Evolutionary conservation across 352 stramenopile species (phyloP).

Genomic region (Lagenidium giganteum): DNA sequence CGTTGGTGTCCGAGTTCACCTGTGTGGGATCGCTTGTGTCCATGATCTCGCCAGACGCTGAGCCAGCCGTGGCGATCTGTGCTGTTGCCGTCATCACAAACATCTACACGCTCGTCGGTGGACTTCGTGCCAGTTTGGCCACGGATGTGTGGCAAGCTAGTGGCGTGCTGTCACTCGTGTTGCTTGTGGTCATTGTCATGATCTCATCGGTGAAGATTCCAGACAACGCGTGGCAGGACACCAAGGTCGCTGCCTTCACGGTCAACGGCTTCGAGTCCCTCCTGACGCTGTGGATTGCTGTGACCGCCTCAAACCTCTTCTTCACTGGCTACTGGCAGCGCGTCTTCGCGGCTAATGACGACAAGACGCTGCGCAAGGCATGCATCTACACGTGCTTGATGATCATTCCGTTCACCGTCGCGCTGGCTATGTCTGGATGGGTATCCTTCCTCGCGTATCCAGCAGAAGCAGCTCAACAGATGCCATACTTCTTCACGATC

Average conservation of each 20-base stretch:
- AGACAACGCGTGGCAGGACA: conserved; percentile 35
- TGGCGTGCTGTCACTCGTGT: conserved; percentile 46
- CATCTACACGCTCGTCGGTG: conserved; percentile 68
- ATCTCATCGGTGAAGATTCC: conserved; percentile 47
- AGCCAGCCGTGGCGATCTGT: conserved; percentile 55
- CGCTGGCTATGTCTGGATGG: conserved; percentile 63
- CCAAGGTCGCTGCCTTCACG: conserved; percentile 61
- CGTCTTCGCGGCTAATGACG: conserved; percentile 55
- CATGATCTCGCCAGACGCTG: conserved; percentile 39
- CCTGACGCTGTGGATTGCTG: conserved; percentile 63
- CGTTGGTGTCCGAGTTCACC: conserved; percentile 63
- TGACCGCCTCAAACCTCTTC: conserved; percentile 64
- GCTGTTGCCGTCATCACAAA: conserved; percentile 61
- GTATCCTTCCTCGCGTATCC: conserved; percentile 63
- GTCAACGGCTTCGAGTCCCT: conserved; percentile 59
- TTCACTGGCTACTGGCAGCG: conserved; percentile 81
- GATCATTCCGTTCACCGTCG: conserved; percentile 64
- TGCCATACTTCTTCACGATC: conserved; percentile 64
- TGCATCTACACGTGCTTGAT: conserved; percentile 37
- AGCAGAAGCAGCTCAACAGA: too few relatives aligned
- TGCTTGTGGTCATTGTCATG: conserved; percentile 62
- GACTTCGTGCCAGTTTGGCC: conserved; percentile 61
- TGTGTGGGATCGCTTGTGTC: conserved; percentile 44
- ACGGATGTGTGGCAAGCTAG: conserved; percentile 75
- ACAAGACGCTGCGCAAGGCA: conserved; percentile 44